Evolutionary conservation across 208 protist species (phyloP).

Genomic region (Trypanosoma congolense): DNA sequence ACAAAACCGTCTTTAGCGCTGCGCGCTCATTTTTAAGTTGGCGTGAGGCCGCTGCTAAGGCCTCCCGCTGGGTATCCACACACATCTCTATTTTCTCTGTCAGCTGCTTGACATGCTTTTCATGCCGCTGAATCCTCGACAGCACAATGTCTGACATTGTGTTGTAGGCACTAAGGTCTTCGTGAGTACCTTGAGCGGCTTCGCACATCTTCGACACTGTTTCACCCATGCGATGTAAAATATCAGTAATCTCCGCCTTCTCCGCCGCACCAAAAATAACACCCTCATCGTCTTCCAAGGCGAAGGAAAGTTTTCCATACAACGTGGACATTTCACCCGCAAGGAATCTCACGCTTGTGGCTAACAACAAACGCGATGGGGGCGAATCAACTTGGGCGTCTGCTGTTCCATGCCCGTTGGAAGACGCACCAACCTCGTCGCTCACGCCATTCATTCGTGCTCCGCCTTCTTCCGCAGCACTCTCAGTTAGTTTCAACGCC

Average conservation of each 20-base stretch:
- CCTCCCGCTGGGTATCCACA: slow-evolving; percentile 1
- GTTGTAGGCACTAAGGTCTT: slow-evolving; percentile 6
- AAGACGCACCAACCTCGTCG: background rate
- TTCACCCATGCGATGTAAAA: background rate
- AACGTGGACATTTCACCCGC: slow-evolving; percentile 5
- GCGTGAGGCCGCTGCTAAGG: background rate
- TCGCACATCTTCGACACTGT: slow-evolving; percentile 3
- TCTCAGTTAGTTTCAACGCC: slow-evolving; percentile 1
- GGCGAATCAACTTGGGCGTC: background rate
- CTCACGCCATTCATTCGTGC: background rate
- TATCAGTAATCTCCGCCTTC: background rate
- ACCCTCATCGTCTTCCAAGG: background rate
- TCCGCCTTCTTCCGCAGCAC: background rate
- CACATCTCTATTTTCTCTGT: slow-evolving; percentile 3
- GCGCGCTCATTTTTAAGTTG: slow-evolving; percentile 9
- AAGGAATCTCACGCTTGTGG: background rate
- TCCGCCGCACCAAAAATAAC: slow-evolving; percentile 3
- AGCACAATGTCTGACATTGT: background rate
- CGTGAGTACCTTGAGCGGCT: background rate
- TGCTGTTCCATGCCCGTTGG: background rate
- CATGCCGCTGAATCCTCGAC: background rate
- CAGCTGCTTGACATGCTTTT: slow-evolving; percentile 6
- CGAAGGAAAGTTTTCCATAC: background rate
- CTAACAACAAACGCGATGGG: background rate
- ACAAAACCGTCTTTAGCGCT: slow-evolving; percentile 9